Evolutionary conservation across 169 alveolate species (phyloP).

Genomic region (Plasmodium berghei): DNA sequence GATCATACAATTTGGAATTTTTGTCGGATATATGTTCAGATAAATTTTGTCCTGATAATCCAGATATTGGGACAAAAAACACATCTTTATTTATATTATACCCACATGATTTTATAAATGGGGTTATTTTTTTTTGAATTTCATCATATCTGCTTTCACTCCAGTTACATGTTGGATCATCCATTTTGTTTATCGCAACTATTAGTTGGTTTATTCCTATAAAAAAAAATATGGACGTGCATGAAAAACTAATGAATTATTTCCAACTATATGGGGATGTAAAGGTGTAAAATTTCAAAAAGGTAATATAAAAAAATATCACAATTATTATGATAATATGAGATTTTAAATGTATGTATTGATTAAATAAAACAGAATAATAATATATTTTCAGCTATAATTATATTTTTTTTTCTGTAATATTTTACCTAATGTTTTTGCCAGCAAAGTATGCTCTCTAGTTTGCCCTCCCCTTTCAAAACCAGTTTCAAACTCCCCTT

Average conservation of each 20-base stretch:
- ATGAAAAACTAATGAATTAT: not conserved
- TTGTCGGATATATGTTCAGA: constrained; percentile 86
- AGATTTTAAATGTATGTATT: too few species aligned
- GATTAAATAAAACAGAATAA: too few species aligned
- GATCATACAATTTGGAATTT: constrained; percentile 65
- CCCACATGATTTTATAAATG: constrained; percentile 94
- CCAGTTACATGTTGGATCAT: constrained; percentile 97
- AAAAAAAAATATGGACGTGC: not conserved
- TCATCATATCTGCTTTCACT: constrained; percentile 92
- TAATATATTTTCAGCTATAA: too few species aligned
- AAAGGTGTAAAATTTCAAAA: not conserved
- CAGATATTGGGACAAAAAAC: constrained; percentile 97
- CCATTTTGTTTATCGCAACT: constrained; percentile 99
- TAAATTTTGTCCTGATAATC: constrained; percentile 97
- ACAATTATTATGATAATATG: too few species aligned
- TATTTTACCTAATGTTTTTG: constrained; percentile 93
- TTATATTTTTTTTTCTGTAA: not conserved
- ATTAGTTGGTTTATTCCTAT: constrained; percentile 96
- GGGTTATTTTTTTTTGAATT: constrained; percentile 89
- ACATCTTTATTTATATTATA: constrained; percentile 92
- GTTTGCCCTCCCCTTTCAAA: constrained; percentile 99
- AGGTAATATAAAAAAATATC: too few species aligned
- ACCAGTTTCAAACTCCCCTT: constrained; percentile 99
- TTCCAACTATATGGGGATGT: not conserved
- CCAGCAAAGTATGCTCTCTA: constrained; percentile 99